These are phyloP conservation scores for Aspergillus chevalieri DNA, from an alignment of 2,329 filamentous ascomycete species.

Conservation along the genomic window DNA sequence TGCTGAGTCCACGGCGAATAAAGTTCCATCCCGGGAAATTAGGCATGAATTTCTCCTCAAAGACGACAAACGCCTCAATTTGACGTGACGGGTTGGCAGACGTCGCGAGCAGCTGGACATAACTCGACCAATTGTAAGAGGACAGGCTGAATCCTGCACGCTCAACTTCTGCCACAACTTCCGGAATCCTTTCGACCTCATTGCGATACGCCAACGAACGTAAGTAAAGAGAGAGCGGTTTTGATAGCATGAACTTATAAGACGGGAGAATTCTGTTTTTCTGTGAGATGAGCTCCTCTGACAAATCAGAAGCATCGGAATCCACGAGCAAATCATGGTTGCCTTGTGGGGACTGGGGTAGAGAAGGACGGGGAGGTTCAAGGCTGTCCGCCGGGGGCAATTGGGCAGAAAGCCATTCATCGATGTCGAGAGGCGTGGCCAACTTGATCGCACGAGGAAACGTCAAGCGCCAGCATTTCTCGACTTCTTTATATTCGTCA, in stretches of 20 bases:
- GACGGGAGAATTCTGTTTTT: slow-evolving; percentile 24
- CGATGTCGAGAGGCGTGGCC: slow-evolving; percentile 31
- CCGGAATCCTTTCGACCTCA: slow-evolving; percentile 47
- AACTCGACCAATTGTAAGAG: slow-evolving; percentile 72
- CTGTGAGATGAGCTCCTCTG: not conserved
- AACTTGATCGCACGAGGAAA: slow-evolving; percentile 48
- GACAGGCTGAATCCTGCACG: slow-evolving; percentile 66
- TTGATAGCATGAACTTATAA: slow-evolving; percentile 45
- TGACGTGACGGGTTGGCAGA: slow-evolving; percentile 52
- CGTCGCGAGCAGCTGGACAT: slow-evolving; percentile 61
- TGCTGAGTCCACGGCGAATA: slow-evolving; percentile 27
- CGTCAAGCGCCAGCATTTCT: slow-evolving; percentile 60
- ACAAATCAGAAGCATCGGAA: not conserved
- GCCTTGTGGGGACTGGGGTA: slow-evolving; percentile 2
- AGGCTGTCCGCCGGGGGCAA: slow-evolving; percentile 3
- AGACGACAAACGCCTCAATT: slow-evolving; percentile 59
- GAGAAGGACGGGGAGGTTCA: slow-evolving; percentile 9
- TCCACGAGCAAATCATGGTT: slow-evolving; percentile 4
- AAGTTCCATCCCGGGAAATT: slow-evolving; percentile 68
- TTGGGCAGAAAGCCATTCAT: slow-evolving; percentile 11
- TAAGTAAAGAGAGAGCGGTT: slow-evolving; percentile 48
- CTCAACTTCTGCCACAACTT: slow-evolving; percentile 52
- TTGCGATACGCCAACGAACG: slow-evolving; percentile 48
- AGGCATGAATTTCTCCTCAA: slow-evolving; percentile 72
- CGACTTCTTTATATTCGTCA: slow-evolving; percentile 54